Evolutionary conservation across 2,329 filamentous ascomycete species (phyloP).

Genomic region (Coniochaeta sp.): DNA sequence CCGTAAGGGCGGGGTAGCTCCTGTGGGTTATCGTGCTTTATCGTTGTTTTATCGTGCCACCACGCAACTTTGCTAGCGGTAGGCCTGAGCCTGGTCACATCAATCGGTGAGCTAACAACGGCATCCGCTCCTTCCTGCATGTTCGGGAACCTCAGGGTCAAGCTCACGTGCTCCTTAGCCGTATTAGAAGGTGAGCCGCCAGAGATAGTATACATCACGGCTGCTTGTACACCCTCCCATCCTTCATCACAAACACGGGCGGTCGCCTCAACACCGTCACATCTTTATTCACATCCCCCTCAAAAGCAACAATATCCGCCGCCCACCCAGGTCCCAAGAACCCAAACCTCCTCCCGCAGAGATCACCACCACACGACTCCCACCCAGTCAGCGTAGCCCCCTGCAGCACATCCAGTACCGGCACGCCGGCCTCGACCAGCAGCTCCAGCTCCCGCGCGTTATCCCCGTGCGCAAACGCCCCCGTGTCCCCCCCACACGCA

Average conservation of each 20-base stretch:
- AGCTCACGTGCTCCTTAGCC: too few species aligned
- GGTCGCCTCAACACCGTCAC: conserved; percentile 32
- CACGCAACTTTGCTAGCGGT: too few species aligned
- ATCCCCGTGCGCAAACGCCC: conserved; percentile 45
- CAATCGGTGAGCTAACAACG: too few species aligned
- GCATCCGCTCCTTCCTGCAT: too few species aligned
- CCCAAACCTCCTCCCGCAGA: conserved; percentile 44
- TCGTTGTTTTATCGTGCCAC: too few species aligned
- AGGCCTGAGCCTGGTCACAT: too few species aligned
- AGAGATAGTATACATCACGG: not conserved
- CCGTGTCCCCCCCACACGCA: conserved; percentile 47
- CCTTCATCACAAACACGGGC: conserved; percentile 51
- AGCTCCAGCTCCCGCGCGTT: conserved; percentile 47
- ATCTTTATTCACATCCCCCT: conserved; percentile 34
- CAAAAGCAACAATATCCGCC: conserved; percentile 45
- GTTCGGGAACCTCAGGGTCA: too few species aligned
- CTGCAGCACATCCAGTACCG: conserved; percentile 40
- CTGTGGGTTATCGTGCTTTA: too few species aligned
- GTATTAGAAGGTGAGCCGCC: too few species aligned
- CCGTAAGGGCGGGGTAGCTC: too few species aligned
- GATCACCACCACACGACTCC: conserved; percentile 46
- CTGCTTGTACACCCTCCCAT: conserved; percentile 41
- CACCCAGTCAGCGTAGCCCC: conserved; percentile 45
- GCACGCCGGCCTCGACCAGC: conserved; percentile 43
- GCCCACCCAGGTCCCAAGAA: conserved; percentile 39